phyloP scores from a whole-genome alignment of 495 filamentous ascomycete genomes.

The Bombardia bombarda region DNA sequence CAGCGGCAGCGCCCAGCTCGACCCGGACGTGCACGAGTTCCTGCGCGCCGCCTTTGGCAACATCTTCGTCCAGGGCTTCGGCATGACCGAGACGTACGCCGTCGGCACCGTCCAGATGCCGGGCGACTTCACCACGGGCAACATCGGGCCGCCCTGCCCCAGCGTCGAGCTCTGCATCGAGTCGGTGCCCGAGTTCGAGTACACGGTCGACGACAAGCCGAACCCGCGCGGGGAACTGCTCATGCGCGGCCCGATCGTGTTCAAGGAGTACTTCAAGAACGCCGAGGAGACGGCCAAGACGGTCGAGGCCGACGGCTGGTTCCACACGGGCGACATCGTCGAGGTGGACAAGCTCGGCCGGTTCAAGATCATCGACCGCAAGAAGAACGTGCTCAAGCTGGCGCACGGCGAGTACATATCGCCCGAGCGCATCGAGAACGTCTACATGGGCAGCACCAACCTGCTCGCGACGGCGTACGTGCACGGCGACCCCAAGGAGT shows the following conservation, averaged over 20 bases:
- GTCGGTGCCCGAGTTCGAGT: constrained; percentile 93
- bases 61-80: constrained; percentile 83
- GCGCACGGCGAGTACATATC: constrained; percentile 98
- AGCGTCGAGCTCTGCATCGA: constrained; percentile 69
- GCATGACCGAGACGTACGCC: constrained; percentile 93
- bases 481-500: constrained; percentile 82
- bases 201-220: constrained; percentile 85
- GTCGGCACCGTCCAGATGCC: constrained; percentile 58
- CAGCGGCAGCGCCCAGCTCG: constrained; percentile 83
- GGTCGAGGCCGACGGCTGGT: constrained; percentile 87
- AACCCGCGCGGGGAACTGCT: constrained; percentile 86
- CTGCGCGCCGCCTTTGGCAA: constrained; percentile 75
- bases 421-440: constrained; percentile 93
- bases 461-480: constrained; percentile 77
- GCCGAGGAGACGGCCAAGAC: constrained; percentile 76
- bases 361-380: constrained; percentile 88
- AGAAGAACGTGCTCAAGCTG: constrained; percentile 97
- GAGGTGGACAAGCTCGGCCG: constrained; percentile 76
- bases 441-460: constrained; percentile 71
- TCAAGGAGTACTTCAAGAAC: constrained; percentile 83
- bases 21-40: constrained; percentile 81
- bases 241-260: constrained; percentile 68
- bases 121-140: constrained; percentile 67
- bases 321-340: constrained; percentile 89
- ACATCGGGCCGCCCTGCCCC: constrained; percentile 66